Percentiles rank a stretch among this genome's conserved stretches.
These are phyloP conservation scores for Aspergillus latus DNA, from an alignment of 2,329 filamentous ascomycete species.

Conservation along the genomic window DNA sequence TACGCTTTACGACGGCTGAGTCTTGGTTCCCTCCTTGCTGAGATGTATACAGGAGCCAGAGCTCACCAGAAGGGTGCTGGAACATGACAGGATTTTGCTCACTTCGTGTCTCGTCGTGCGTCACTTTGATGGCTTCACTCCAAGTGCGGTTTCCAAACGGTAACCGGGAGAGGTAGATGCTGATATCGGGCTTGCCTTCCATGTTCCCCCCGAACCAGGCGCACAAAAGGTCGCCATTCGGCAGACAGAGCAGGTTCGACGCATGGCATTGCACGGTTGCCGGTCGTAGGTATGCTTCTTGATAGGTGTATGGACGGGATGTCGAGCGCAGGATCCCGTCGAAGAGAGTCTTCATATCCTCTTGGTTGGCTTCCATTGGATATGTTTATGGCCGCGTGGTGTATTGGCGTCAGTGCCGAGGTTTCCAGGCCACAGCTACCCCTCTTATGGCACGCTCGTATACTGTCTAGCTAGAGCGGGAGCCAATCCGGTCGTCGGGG, in stretches of 20 bases:
- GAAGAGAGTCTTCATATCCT: not conserved
- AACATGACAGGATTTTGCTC: constrained; percentile 7
- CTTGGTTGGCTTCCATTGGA: not conserved
- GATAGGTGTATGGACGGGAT: not conserved
- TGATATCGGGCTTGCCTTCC: constrained; percentile 10
- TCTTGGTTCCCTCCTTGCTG: constrained; percentile 4
- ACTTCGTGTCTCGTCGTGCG: constrained; percentile 5
- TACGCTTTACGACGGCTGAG: constrained; percentile 2
- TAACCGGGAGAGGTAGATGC: constrained; percentile 2
- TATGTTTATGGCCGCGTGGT: not conserved
- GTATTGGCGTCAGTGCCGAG: not conserved
- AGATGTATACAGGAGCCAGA: constrained; percentile 5
- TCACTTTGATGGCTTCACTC: not conserved
- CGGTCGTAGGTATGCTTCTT: constrained; percentile 4
- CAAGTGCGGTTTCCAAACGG: not conserved
- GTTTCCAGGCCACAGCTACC: not conserved
- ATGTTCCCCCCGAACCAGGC: constrained; percentile 11
- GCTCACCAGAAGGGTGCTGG: not conserved
- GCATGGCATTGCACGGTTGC: constrained; percentile 10
- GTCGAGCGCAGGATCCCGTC: not conserved
- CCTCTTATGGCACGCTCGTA: not conserved
- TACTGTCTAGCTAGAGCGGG: not conserved
- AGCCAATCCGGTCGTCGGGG: not conserved
- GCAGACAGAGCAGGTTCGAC: constrained; percentile 2
- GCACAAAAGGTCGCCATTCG: constrained; percentile 3